Conservation (phyloP, 345 rosid species). For the Murraya koenigii region DNA sequence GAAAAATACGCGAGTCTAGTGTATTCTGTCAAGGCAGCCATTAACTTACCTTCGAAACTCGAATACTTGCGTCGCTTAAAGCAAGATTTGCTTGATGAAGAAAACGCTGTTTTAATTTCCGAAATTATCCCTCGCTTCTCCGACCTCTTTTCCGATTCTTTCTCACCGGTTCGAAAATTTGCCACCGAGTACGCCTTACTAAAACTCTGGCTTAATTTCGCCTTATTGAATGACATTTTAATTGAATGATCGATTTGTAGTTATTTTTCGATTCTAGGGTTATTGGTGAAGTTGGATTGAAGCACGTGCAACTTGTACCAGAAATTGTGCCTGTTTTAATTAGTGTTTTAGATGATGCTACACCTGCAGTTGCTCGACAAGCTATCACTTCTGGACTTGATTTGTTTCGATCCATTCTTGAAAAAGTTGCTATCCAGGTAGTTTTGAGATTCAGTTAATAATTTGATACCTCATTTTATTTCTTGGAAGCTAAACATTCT, state of each 20-base stretch:
- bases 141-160: slow-evolving; percentile 63
- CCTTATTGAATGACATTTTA: background rate
- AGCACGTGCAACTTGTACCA: slow-evolving; percentile 66
- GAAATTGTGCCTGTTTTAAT: slow-evolving; percentile 73
- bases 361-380: slow-evolving; percentile 90
- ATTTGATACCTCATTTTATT: background rate
- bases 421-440: slow-evolving; percentile 70
- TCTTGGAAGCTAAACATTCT: background rate
- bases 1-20: slow-evolving; percentile 51
- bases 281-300: slow-evolving; percentile 74
- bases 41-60: slow-evolving; percentile 67
- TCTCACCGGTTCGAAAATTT: slow-evolving; percentile 74
- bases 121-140: slow-evolving; percentile 73
- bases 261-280: slow-evolving; percentile 44
- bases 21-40: slow-evolving; percentile 54
- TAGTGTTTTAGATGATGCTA: slow-evolving; percentile 63
- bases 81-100: slow-evolving; percentile 45
- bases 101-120: slow-evolving; percentile 37
- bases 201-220: background rate
- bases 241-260: background rate
- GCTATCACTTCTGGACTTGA: slow-evolving; percentile 62
- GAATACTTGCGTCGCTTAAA: slow-evolving; percentile 53
- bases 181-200: slow-evolving; percentile 56
- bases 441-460: background rate
- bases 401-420: slow-evolving; percentile 63